Base-by-base conservation (phyloP, 1,284 basidiomycete genomes). In the Rhodotorula sp. region DNA sequence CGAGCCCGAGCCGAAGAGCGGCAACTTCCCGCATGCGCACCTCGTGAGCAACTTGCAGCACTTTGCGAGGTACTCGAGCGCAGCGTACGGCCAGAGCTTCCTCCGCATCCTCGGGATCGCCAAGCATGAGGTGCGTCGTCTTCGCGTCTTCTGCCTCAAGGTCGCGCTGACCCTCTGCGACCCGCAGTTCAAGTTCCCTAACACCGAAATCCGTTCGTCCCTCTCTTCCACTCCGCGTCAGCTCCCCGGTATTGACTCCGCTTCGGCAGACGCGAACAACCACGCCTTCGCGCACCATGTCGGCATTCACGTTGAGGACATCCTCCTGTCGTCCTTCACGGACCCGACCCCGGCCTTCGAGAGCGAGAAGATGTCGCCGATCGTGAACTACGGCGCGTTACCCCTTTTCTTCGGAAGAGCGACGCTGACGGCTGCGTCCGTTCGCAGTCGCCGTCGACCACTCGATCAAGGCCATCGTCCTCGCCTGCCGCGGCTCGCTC, bases 401-500 rank as follows among this genome's bases (percentile, higher is more conserved):
- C 3, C 36, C 55, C 22, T 2, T 13, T 32, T 21, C 32, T 13
- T 3, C 32, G 19, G 27, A 54, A 8, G 15, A 13, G 12, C 10
- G 13, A 25, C 2, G 19, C 64, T 61, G 12, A 61, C 53, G 12
- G 82, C 84, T 21, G 81, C 83, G 12, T 29, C 76, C 84, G 82
- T 68, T 6, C 3, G 9, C 41, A 71, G 80, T 86, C 41, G 82
- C 83, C 3, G 82, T 85, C 36, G 84, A 85, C 68, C 84, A 85
- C 69, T 77, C 79, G 2, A 71, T 81, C 32, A 76, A 82, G 70
- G 82, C 84, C 0, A 80, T 78, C 53, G 66, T 75, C 32, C 80
- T 81, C 25, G 84, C 84, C 22, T 85, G 84, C 71, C 81, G 85
- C 19, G 84, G 84, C 10, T 85, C 85, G 3, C 80, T 85, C 48